Base-by-base conservation (phyloP, 2,329 filamentous ascomycete species). In the Aspergillus pseudonomiae region DNA sequence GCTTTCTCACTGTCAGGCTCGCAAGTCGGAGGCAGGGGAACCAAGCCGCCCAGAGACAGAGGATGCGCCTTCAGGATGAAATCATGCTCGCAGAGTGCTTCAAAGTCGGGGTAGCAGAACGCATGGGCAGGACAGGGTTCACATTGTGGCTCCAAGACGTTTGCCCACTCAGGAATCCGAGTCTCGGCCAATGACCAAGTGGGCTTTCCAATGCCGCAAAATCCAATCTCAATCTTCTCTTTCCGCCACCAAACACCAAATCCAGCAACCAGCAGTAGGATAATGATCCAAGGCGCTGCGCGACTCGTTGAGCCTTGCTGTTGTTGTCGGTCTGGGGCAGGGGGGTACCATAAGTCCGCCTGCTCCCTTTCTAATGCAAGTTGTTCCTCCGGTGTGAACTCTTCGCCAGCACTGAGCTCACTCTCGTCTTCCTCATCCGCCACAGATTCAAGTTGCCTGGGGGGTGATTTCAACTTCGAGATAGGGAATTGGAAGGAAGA, bases 141-240 rank as follows among this genome's bases (percentile, higher is more conserved):
- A 76, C 95, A 99, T 69, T 91, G 85, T 14, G 94, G 94, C 34
- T 93, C 83, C 6, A 94, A 79, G 11, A 88, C 82, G 57, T 88
- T 83, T 10, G 91, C 83, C 83, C 88, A 91, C 54, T 92, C 88
- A 3, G 94, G 94, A 21, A 97, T 82, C 28, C 86, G 84, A 14
- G 90, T 82, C 34, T 88, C 85, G 12, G 85, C 82, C 59, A 89
- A 73, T 24, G 83, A 84, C 68, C 82, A 85, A 7, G 84, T 86
- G 55, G 87, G 83, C 59, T 89, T 87, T 28, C 91, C 95, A 59
- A 96, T 86, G 14, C 94, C 93, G 75, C 95, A 99, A 75, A 96
- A 99, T 39, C 96, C 95, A 24, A 98, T 92, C 19, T 92, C 91
- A n/a, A 97, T 83, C 83, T 98, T 98, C 79, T 99, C 95, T 75